These are phyloP conservation scores for Botrytis elliptica DNA, from an alignment of 2,329 filamentous ascomycete genomes.

Conservation along the genomic window DNA sequence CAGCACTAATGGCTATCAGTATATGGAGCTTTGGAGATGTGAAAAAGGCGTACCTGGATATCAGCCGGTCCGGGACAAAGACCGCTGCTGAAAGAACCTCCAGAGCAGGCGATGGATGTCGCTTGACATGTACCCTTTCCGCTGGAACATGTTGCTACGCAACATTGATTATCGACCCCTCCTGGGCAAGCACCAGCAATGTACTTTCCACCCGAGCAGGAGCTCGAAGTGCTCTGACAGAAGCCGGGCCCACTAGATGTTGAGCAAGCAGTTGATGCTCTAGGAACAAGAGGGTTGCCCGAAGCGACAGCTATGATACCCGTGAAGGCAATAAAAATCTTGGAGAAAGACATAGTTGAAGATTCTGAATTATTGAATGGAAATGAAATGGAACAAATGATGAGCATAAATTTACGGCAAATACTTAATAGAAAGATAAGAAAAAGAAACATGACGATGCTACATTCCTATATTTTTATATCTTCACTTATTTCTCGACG, in stretches of 20 bases:
- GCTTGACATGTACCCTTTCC: slow-evolving; percentile 25
- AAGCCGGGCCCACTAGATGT: slow-evolving; percentile 24
- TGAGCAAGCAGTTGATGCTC: slow-evolving; percentile 24
- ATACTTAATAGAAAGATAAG: neutral
- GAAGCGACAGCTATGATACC: slow-evolving; percentile 7
- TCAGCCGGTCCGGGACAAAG: slow-evolving; percentile 27
- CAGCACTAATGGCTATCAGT: slow-evolving; percentile 25
- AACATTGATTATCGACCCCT: slow-evolving; percentile 28
- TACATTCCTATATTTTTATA: neutral
- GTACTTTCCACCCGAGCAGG: slow-evolving; percentile 23
- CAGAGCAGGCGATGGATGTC: slow-evolving; percentile 23
- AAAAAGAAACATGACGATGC: neutral
- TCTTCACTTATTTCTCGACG: neutral
- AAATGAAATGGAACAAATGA: neutral
- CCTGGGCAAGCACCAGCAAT: slow-evolving; percentile 28
- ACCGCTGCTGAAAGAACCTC: slow-evolving; percentile 23
- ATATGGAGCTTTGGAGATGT: no score
- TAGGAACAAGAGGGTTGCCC: slow-evolving; percentile 9
- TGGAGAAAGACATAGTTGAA: neutral
- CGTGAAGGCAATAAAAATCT: neutral
- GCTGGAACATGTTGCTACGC: slow-evolving; percentile 25
- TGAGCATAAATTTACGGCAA: neutral
- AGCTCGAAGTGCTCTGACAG: slow-evolving; percentile 24
- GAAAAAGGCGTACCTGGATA: slow-evolving; percentile 17
- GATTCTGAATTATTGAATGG: no score